These are phyloP conservation scores for Trichomonas tenax DNA, from an alignment of 208 protist species.

Conservation along the genomic window DNA sequence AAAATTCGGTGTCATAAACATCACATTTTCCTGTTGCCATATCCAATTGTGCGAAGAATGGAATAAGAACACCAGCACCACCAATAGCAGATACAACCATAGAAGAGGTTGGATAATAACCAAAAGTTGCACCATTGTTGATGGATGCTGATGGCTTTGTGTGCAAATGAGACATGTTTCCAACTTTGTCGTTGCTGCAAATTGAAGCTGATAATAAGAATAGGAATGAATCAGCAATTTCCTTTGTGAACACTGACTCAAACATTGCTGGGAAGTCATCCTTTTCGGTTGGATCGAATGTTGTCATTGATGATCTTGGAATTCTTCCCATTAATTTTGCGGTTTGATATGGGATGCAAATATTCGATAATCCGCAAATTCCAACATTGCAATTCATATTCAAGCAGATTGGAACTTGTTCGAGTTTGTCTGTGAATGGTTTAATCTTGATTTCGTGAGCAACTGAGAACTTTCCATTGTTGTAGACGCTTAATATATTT, in stretches of 20 bases:
- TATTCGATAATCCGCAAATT: neutral
- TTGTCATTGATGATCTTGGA: neutral
- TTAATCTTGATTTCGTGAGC: neutral
- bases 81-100: neutral
- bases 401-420: neutral
- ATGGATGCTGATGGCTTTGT: too few relatives aligned
- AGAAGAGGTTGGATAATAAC: neutral
- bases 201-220: neutral
- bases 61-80: neutral
- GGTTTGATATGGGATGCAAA: too few relatives aligned
- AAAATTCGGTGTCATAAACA: neutral
- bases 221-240: neutral
- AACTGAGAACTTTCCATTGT: neutral
- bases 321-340: neutral
- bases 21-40: neutral
- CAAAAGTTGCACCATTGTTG: neutral
- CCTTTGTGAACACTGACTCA: neutral
- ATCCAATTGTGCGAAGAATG: neutral
- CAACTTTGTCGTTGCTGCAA: neutral
- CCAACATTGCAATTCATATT: neutral
- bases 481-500: neutral
- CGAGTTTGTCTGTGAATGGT: neutral
- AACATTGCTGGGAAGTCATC: neutral
- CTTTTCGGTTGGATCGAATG: neutral
- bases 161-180: neutral